Evolutionary conservation across 345 rosid species (phyloP).

Genomic region (Passiflora organensis): DNA sequence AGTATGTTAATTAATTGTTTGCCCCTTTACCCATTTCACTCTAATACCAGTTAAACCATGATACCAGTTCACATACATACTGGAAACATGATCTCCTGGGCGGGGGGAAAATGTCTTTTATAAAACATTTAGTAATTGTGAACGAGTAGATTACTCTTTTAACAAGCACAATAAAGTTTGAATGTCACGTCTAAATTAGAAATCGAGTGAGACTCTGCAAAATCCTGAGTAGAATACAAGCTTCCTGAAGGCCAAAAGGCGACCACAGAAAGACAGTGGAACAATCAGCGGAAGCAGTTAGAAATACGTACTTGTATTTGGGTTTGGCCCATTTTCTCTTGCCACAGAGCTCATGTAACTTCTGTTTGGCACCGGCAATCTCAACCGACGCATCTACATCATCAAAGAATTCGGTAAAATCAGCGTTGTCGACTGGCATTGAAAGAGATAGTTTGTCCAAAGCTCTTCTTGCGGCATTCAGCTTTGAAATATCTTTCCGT

Average conservation of each 20-base stretch:
- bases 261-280: background rate
- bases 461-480: conserved; percentile 58
- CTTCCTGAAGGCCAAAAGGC: background rate
- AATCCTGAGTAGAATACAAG: too few species aligned
- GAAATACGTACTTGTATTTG: conserved; percentile 42
- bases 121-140: too few species aligned
- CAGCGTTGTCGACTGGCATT: conserved; percentile 3
- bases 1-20: too few species aligned
- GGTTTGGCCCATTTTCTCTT: conserved; percentile 73
- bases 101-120: too few species aligned
- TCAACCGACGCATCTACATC: conserved; percentile 17
- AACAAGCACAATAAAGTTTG: too few species aligned
- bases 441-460: conserved; percentile 34
- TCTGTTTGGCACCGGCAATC: conserved; percentile 55
- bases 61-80: too few species aligned
- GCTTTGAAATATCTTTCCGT: conserved; percentile 61
- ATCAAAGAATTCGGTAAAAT: background rate
- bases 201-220: too few species aligned
- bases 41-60: too few species aligned
- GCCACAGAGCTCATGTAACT: conserved; percentile 47
- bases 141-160: too few species aligned
- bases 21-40: too few species aligned
- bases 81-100: too few species aligned
- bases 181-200: too few species aligned
- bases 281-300: background rate